Evolutionary conservation across 2,329 filamentous ascomycete genomes (phyloP), one percentile per base, ranked within the genome.

Genomic region (Microdochium trichocladiopsis): DNA sequence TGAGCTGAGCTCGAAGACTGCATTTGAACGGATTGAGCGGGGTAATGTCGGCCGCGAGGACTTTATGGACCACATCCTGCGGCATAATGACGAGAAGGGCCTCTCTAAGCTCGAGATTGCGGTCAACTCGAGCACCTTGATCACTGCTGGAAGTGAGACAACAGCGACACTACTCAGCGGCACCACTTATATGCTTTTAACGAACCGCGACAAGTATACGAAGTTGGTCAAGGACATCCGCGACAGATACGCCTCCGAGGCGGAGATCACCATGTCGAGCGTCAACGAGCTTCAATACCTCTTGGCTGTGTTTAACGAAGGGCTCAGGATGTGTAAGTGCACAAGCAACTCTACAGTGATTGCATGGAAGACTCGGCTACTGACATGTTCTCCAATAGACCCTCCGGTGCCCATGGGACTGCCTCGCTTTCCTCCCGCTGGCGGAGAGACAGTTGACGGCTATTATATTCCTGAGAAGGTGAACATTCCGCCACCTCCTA

Each of bases 101-200:
- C 52, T 65, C 23, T 53, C 49, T 21, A 41, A 43, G 48, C 25
- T n/a, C 12, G 51, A 61, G 28, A 52, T 66, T 0, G 52, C 52
- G 2, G 51, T 49, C 33, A 66, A 66, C 50, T 57, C 61, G 4
- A 57, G 51, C n/a, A 56, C 66, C 11, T 58, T 72, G 2, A 64
- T 79, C 25, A 62, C 74, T 14, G 76, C 74, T 5, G 76, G 77
- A 4, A 74, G 72, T 2, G 77, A 80, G 57, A 80, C 77, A 4
- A 78, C 75, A 1, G 73, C 76, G 0, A 77, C 74, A 0, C 62
- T 73, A 2, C 63, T 79, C 16, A 62, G 67, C 55, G 60, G 73
- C 56, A 58, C 65, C 55, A 57, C 64, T 0, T 78, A 68, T 53
- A 60, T 72, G 4, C 61, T 79, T 9, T 59, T 74, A 2, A 65